Conservation (phyloP, 495 filamentous ascomycete genomes). For the Xeromyces bisporus region DNA sequence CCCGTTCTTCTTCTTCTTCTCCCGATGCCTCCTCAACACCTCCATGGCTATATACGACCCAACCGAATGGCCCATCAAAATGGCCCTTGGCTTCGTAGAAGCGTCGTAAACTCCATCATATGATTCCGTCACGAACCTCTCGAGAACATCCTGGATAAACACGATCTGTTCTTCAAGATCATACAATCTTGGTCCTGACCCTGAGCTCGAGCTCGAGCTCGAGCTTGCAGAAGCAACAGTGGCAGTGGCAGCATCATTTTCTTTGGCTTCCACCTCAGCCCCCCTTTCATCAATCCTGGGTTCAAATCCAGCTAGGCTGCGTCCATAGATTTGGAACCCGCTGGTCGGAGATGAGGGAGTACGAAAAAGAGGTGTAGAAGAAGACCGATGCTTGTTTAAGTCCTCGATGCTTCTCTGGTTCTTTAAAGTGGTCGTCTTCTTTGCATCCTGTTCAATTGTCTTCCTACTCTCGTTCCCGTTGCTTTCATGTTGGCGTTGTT, state of each 20-base stretch:
- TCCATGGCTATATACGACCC: constrained; percentile 67
- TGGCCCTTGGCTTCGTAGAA: constrained; percentile 28
- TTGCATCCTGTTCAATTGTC: not conserved
- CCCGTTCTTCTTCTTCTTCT: constrained; percentile 5
- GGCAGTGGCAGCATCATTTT: not conserved
- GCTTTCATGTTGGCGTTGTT: not conserved
- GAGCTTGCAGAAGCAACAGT: not conserved
- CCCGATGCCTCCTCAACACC: constrained; percentile 37
- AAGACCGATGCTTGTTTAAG: not conserved
- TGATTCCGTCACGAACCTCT: constrained; percentile 7
- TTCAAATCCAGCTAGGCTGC: constrained; percentile 59
- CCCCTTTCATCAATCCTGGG: constrained; percentile 1
- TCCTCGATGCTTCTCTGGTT: not conserved
- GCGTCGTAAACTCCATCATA: not conserved
- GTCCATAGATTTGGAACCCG: constrained; percentile 39
- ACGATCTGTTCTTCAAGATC: constrained; percentile 47
- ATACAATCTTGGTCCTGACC: constrained; percentile 6
- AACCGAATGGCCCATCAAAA: constrained; percentile 74
- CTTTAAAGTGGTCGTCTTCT: not conserved
- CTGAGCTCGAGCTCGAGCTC: not conserved
- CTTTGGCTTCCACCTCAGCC: constrained; percentile 1
- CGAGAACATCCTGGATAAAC: constrained; percentile 17
- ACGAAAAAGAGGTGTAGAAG: too few species aligned
- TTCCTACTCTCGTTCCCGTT: not conserved
- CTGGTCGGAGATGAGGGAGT: not conserved